Evolutionary conservation across 2,329 filamentous ascomycete species (phyloP).

Genomic region (Pestalotiopsis fici): DNA sequence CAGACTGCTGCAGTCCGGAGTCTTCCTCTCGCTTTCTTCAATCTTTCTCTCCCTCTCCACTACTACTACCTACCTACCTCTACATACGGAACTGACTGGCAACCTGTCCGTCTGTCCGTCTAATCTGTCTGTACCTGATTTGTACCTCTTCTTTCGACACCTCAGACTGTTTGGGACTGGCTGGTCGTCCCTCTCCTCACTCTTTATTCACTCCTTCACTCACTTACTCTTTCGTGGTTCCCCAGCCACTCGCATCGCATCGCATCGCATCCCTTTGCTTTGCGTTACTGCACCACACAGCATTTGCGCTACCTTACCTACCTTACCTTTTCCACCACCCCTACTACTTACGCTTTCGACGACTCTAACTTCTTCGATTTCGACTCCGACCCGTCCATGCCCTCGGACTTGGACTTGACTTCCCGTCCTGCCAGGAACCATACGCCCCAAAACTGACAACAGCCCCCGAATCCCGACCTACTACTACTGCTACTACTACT

Average conservation of each 20-base stretch:
- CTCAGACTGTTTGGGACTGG: no score
- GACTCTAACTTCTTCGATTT: not conserved
- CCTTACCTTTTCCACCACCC: no score
- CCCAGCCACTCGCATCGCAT: slow-evolving; percentile 7
- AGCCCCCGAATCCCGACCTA: slow-evolving; percentile 7
- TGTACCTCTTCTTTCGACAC: not conserved
- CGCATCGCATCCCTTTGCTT: not conserved
- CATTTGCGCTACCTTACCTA: not conserved
- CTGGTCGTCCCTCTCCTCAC: not conserved
- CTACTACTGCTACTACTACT: not conserved
- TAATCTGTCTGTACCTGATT: not conserved
- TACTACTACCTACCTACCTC: not conserved
- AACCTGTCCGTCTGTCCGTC: not conserved
- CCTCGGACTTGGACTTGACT: not conserved
- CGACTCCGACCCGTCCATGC: not conserved
- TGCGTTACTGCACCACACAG: not conserved
- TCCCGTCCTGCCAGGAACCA: not conserved
- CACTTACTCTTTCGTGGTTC: not conserved
- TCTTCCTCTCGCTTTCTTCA: not conserved
- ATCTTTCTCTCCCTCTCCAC: not conserved
- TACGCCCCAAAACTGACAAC: not conserved
- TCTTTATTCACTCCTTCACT: not conserved
- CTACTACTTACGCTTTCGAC: not conserved
- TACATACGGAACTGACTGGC: not conserved
- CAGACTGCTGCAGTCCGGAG: not conserved